Percentiles rank a stretch among this genome's conserved stretches.
These are phyloP conservation scores for Fraxinus velutina DNA, from an alignment of 305 asterid species.

Conservation along the genomic window DNA sequence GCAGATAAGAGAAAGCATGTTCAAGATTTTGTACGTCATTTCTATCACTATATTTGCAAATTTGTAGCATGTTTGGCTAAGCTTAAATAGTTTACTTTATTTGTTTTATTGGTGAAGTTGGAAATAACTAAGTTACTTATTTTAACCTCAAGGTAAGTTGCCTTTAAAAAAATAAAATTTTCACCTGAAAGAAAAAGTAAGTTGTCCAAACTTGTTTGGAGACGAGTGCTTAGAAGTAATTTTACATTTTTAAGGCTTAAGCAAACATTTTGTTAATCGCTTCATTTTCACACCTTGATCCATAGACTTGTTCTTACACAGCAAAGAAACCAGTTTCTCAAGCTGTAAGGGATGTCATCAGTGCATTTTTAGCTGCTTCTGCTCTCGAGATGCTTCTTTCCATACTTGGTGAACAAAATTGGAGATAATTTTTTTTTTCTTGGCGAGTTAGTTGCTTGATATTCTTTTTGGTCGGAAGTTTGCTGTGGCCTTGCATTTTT, in stretches of 20 bases:
- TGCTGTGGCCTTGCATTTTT: neutral
- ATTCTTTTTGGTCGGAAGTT: constrained; percentile 41
- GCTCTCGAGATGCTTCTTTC: constrained; percentile 38
- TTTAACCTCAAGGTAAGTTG: neutral
- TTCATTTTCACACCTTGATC: constrained; percentile 9
- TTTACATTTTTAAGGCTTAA: neutral
- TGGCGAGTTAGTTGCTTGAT: constrained; percentile 32
- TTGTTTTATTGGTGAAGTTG: neutral
- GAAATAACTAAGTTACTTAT: neutral
- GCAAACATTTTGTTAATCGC: neutral
- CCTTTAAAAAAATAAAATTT: neutral
- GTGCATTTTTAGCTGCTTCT: constrained; percentile 61
- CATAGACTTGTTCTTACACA: constrained; percentile 22
- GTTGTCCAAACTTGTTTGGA: neutral
- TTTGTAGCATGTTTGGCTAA: neutral
- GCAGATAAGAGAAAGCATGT: constrained; percentile 30
- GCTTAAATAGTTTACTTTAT: neutral
- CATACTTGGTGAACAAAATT: constrained; percentile 17
- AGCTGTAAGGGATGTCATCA: constrained; percentile 35
- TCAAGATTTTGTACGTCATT: constrained; percentile 35
- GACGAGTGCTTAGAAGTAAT: neutral
- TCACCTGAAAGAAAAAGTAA: neutral
- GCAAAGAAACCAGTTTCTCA: constrained; percentile 26
- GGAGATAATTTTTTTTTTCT: constrained; percentile 4
- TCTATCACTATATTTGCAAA: constrained; percentile 22